Base-by-base conservation (phyloP, 352 stramenopile genomes). In the Pythium dissimile region DNA sequence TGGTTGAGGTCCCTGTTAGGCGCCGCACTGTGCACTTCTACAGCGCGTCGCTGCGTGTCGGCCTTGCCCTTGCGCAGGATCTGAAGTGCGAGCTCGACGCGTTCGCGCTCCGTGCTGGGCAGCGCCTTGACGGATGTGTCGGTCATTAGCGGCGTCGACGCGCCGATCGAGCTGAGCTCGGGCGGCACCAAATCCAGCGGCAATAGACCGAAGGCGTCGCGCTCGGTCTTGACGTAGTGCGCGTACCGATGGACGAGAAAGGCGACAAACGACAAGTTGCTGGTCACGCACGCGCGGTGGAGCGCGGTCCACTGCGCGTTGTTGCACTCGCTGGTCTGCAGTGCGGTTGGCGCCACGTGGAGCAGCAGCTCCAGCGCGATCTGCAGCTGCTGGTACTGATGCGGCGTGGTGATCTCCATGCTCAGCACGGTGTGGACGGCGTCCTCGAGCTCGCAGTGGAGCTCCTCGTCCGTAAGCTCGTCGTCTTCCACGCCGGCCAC, bases 361-460 rank as follows among this genome's bases (percentile, higher is more conserved):
- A 88, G 31, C 21, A 88, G 52, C 11, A 88, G 50, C 44, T 88
- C 77, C 16, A 88, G 51, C 10, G 77, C 75, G 46, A 88, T 88
- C 62, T 81, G 75, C 21, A 75, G 51, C 54, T 85, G 77, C 62
- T 88, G 77, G 42, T 83, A 71, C 37, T 86, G 71, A 27, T 82
- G 77, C 21, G 69, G 65, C 35, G 77, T 80, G 48, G 71, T 54
- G 56, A 88, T 64, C 51, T 85, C 73, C 55, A 80, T 74, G 45
- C 69, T 71, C 50, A 88, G 66, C 13, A 77, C 73, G 5, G 75
- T 76, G 51, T 88, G 77, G 30, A 80, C 67, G 10, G 77, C 75
- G 43, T 84, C 71, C 43, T 87, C 74, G 28, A 87, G 43, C 35
- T 82, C 71, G 18, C 66, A 21, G 28, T 66, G 57, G 54, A 66